Base-by-base conservation (phyloP, 176 grass and related monocot species). In the Themeda triandra region DNA sequence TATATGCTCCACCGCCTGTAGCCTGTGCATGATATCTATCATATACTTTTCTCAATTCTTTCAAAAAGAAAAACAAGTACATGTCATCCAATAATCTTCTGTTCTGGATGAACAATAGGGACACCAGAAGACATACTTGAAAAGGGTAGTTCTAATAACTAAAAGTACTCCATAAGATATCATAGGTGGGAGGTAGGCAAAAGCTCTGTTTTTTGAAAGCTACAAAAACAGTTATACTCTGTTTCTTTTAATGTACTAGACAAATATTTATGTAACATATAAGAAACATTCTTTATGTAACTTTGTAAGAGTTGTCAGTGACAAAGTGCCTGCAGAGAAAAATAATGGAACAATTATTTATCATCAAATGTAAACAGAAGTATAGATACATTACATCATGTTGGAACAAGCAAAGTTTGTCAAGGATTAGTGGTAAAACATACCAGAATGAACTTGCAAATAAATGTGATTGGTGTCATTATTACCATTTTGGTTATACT, bases 1-100 rank as follows among this genome's bases (percentile, higher is more conserved):
- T 95, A 83, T 88, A 98, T 83, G 96, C 86, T 62, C 96, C 96
- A 71, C 96, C 96, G 73, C 96, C 96, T 60, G 96, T 75, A 78
- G 96, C 96, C 96, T 98, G 74, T 84, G 72, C 75, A 94, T 69
- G 33, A 77, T 73, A 46, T 86, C 12, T 4, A 71, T 90, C 49
- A 88, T 33, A 66, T 46, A 35, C 2, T 81, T 75, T 58, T 13
- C 8, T 21, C 53, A 17, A 78, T 35, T 24, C 37, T 44, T 78
- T 75, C 33, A 63, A 58, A 42, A 35, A 3, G 18, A 4, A 64
- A 72, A 29, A 81, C 30, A 78, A 51, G 53, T 10, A n/a, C 11
- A 69, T 24, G 13, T 29, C 60, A 67, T 68, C 13, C 0, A 31
- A 29, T 28, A 89, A 58, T 68, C 15, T 28, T 41, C 13, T 65